Percentiles rank a stretch among this genome's conserved stretches.
phyloP scores from a whole-genome alignment of 108 stramenopile genomes.

The Cyclotella kingstonii region DNA sequence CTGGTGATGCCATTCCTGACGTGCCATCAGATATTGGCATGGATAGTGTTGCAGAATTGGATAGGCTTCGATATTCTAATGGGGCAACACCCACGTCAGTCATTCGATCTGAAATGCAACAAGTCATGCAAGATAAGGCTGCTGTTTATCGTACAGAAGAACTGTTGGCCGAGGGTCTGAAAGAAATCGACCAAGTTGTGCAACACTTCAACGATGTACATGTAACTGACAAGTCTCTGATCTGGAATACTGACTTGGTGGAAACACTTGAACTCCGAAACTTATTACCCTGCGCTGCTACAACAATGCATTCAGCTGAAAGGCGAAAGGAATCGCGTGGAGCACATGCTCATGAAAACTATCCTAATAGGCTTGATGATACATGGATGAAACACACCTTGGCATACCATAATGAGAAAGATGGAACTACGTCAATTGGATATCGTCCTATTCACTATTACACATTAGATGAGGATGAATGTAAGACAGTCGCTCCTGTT shows the following conservation, averaged over 20 bases:
- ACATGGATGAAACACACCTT: constrained; percentile 99
- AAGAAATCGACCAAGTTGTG: constrained; percentile 89
- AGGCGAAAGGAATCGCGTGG: constrained; percentile 95
- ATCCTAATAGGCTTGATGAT: constrained; percentile 91
- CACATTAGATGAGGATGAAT: constrained; percentile 95
- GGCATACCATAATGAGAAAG: constrained; percentile 90
- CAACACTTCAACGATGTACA: constrained; percentile 82
- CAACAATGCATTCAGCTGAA: constrained; percentile 98
- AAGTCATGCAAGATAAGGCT: constrained; percentile 98
- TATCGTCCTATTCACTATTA: constrained; percentile 95
- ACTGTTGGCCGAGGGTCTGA: constrained; percentile 78
- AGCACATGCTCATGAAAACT: constrained; percentile 98
- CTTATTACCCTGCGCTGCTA: constrained; percentile 90
- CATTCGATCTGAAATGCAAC: constrained; percentile 92
- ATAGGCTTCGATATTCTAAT: constrained; percentile 83
- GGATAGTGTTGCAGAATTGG: constrained; percentile 84
- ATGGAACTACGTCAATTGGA: constrained; percentile 81
- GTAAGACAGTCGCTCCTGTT: constrained; percentile 88
- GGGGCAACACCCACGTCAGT: constrained; percentile 84
- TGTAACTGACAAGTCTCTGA: constrained; percentile 92
- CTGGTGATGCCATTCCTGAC: constrained; percentile 80
- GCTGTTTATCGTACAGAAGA: constrained; percentile 96
- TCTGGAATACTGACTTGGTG: constrained; percentile 99
- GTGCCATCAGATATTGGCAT: constrained; percentile 81
- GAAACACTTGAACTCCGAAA: constrained; percentile 95